A percentile compares a stretch with the other conserved stretches of the same genome.
phyloP scores from a whole-genome alignment of 257 asterid genomes.

The Jacaranda copaia region DNA sequence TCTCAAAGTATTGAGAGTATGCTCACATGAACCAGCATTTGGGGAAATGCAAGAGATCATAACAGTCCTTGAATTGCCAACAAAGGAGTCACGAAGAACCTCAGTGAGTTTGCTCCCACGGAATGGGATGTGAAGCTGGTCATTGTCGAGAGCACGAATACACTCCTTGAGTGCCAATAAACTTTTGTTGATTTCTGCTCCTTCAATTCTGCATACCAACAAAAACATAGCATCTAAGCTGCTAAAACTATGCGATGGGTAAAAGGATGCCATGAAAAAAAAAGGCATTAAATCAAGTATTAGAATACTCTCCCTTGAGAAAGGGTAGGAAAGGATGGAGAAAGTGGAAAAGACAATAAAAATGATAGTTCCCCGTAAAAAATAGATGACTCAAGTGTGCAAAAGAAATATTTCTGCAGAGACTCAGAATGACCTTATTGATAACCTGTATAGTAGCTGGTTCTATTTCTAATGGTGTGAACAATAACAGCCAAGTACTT shows the following conservation, averaged over 20 bases:
- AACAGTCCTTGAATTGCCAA: constrained; percentile 95
- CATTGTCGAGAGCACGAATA: constrained; percentile 96
- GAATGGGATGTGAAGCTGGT: constrained; percentile 96
- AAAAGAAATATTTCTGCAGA: constrained; percentile 19
- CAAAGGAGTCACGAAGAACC: constrained; percentile 96
- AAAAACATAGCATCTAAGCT: constrained; percentile 28
- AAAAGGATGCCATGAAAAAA: background rate
- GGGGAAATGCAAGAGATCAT: constrained; percentile 99
- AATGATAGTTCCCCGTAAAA: background rate
- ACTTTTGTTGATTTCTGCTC: constrained; percentile 99
- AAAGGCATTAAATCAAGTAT: background rate
- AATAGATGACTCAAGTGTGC: background rate
- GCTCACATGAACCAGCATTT: constrained; percentile 96
- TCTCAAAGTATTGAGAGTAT: constrained; percentile 95
- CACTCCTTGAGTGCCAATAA: constrained; percentile 95
- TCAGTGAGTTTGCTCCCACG: constrained; percentile 98
- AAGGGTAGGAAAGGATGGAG: constrained; percentile 3
- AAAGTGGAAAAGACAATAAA: background rate
- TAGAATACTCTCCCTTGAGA: background rate
- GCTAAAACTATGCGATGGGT: constrained; percentile 7
- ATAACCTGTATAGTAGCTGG: background rate
- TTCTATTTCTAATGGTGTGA: constrained; percentile 1
- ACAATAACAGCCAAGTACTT: background rate
- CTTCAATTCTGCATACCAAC: constrained; percentile 76
- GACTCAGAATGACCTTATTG: background rate